Conservation (phyloP, 805 yeast genomes). For the Yamadazyma akitaensis region DNA sequence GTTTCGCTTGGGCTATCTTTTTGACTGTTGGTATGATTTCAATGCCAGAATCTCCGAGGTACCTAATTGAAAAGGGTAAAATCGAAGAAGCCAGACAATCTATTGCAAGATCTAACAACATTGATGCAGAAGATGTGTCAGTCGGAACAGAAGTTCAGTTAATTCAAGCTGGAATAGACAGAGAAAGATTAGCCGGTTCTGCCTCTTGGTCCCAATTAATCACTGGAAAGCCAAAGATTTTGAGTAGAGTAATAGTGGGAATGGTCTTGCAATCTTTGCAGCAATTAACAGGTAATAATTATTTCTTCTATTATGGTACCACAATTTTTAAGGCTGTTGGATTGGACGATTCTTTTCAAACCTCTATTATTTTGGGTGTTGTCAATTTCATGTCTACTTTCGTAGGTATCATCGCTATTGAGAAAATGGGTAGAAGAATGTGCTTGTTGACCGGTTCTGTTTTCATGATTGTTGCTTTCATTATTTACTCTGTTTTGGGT, state of each 20-base stretch:
- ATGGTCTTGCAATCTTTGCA: constrained; percentile 56
- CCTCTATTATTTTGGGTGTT: constrained; percentile 52
- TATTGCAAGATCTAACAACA: constrained; percentile 57
- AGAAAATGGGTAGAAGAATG: constrained; percentile 47
- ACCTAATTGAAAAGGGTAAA: constrained; percentile 48
- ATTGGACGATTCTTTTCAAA: constrained; percentile 50
- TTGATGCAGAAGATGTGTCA: constrained; percentile 49
- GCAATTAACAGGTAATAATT: constrained; percentile 61
- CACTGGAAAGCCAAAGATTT: constrained; percentile 61
- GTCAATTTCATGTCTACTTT: constrained; percentile 56
- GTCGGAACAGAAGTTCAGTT: constrained; percentile 51
- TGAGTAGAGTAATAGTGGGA: constrained; percentile 56
- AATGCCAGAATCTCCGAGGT: constrained; percentile 73
- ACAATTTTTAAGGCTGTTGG: constrained; percentile 53
- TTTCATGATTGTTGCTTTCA: constrained; percentile 54
- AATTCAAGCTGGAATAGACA: constrained; percentile 59
- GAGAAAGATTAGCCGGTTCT: constrained; percentile 58
- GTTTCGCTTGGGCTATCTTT: constrained; percentile 51
- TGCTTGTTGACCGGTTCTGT: constrained; percentile 44
- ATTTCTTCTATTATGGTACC: constrained; percentile 61
- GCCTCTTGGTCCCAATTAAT: constrained; percentile 65
- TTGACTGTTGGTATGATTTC: constrained; percentile 49
- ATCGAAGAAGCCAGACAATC: constrained; percentile 53
- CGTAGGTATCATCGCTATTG: constrained; percentile 49
- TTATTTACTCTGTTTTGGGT: constrained; percentile 61